Evolutionary conservation across 2,329 filamentous ascomycete genomes (phyloP), one percentile per base, ranked within the genome.

Genomic region (Cladophialophora immunda): DNA sequence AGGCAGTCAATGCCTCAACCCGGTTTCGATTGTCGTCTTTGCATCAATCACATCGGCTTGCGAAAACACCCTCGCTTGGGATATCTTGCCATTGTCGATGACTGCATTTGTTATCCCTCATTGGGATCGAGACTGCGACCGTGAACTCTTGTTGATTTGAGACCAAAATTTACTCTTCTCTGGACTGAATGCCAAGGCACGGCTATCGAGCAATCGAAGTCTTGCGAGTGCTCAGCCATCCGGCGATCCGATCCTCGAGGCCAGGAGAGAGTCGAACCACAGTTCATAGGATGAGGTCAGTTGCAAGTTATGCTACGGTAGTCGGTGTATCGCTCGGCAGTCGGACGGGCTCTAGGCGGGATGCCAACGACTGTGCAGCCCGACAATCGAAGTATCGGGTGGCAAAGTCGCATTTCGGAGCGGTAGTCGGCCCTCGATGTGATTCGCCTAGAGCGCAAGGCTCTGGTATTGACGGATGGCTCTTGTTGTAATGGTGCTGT

Each of bases 381-480:
- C 57, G 38, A 19, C 13, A 30, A 50, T 50, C 34, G 30, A 59
- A 13, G 29, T n/a, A 25, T 54, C 15, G 6, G 3, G 38, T 25
- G 29, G n/a, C 36, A 22, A 47, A 6, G 34, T 47, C 62, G 62
- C 32, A 53, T 15, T 15, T 65, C 62, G 62, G 62, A 27, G 36
- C 62, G 62, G 62, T 7, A 65, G 45, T 60, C 62, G 62, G 62
- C 19, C 32, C 6, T 19, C n/a, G 25, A 55, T 47, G 9, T 38
- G 56, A 65, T 65, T 65, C 34, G 62, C 32, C 47, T 27, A 34
- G 9, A 11, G 34, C 62, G 25, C 53, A 27, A 22, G 38, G 50
- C 22, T 58, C 32, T n/a, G 17, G 58, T 54, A 52, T 61, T 34
- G 58, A 27, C 25, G 29, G 47, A 61, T 38, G 45, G 41, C 58